Evolutionary conservation across 768 basidiomycete species (phyloP).

Genomic region (Phylloporus scabripes): DNA sequence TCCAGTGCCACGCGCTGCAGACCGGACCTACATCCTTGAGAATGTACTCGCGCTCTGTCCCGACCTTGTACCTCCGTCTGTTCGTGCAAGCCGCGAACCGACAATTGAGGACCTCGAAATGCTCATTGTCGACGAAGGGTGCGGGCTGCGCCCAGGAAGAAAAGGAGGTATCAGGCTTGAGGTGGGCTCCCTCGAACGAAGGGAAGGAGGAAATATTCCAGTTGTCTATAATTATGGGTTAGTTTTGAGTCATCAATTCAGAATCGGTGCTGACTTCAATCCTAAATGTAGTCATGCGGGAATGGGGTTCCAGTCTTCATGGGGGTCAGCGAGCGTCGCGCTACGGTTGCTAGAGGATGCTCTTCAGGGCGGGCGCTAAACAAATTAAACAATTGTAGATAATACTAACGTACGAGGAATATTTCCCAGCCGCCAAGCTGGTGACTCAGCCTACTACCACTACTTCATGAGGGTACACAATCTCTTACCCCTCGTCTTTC

Average conservation of each 20-base stretch:
- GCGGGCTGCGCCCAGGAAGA: constrained; percentile 62
- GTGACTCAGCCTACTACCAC: not conserved
- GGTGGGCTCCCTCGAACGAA: constrained; percentile 35
- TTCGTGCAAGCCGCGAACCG: constrained; percentile 41
- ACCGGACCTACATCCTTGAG: constrained; percentile 52
- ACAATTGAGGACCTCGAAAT: constrained; percentile 46
- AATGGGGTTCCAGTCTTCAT: constrained; percentile 58
- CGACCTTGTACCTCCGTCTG: constrained; percentile 51
- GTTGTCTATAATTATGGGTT: constrained; percentile 65
- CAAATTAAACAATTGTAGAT: not conserved
- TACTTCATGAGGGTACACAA: constrained; percentile 33
- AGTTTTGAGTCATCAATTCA: constrained; percentile 13
- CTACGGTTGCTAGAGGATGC: constrained; percentile 43
- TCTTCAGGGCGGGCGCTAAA: constrained; percentile 15
- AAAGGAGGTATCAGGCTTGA: constrained; percentile 65
- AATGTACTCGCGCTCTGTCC: constrained; percentile 48
- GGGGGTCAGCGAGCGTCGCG: constrained; percentile 55
- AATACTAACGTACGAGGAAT: not conserved
- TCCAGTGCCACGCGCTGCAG: constrained; percentile 58
- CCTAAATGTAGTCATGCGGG: constrained; percentile 49
- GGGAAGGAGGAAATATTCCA: constrained; percentile 34
- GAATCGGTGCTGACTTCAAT: not conserved
- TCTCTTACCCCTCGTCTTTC: constrained; percentile 32
- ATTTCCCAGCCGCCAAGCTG: not conserved
- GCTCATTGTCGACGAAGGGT: constrained; percentile 47